Base-by-base conservation (phyloP, 768 basidiomycete genomes). In the Macrolepiota dolichaula region DNA sequence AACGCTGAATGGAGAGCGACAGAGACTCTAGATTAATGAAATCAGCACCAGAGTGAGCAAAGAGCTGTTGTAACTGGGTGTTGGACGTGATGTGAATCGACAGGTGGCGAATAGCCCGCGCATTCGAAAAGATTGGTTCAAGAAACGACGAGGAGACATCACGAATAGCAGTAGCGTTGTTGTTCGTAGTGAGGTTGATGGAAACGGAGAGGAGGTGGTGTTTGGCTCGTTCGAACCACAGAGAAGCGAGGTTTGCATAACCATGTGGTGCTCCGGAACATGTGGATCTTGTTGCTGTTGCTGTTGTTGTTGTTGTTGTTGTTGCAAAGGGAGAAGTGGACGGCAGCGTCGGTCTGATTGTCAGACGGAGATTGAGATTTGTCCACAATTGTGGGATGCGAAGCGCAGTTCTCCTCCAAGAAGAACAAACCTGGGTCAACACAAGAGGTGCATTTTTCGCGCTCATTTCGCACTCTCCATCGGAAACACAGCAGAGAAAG, bases 151-250 rank as follows among this genome's bases (percentile, higher is more conserved):
- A 54, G 24, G 59, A 60, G 19, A 60, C 51, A 29, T 60, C 59
- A 25, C 40, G 37, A 47, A 36, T 6, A 7, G 35, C 42, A 24
- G 52, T 36, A 4, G 59, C n/a, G 37, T 46, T 36, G 37, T 46
- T 36, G n/a, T 4, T 54, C 19, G 52, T 27, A 13, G 52, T 54
- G n/a, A 60, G 51, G 6, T 60, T 47, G 52, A 60, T 54, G 19
- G 59, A 47, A 54, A 60, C 52, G 29, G 59, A 60, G 22, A 60
- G 59, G 32, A 60, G 49, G 6, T 60, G 59, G 27, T 60, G 44
- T 11, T 27, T 19, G 17, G 59, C 51, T 9, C 59, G 51, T n/a
- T 60, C 51, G 19, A 60, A 60, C 51, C 52, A 60, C 12, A 60
- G 59, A n/a, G 51, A 53, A 49, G 52, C 59, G 7, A 60, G 44